Conservation (phyloP, 768 basidiomycete species). For the Phanerochaete sordida region DNA sequence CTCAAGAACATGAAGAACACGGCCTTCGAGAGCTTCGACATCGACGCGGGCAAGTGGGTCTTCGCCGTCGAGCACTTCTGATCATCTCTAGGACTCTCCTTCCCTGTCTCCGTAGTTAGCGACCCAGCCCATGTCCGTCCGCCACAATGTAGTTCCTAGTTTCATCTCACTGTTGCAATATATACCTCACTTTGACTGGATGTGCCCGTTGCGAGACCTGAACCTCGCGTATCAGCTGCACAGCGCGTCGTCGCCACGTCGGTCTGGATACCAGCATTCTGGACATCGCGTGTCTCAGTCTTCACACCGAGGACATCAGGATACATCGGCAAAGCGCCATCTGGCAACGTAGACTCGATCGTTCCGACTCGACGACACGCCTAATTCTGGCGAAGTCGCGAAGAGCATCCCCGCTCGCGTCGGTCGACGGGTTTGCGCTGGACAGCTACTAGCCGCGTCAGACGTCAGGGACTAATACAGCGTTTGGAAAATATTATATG, state of each 20-base stretch:
- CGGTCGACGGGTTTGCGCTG: neutral
- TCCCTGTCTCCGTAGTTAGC: neutral
- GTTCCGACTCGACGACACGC: no score
- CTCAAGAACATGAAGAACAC: slow-evolving; percentile 85
- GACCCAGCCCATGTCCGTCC: neutral
- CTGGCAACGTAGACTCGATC: no score
- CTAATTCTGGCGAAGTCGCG: no score
- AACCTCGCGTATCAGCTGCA: neutral
- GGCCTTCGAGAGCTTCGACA: slow-evolving; percentile 77
- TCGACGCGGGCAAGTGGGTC: slow-evolving; percentile 83
- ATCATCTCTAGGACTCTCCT: neutral
- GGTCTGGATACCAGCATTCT: neutral
- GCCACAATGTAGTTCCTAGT: slow-evolving; percentile 4
- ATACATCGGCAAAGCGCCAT: no score
- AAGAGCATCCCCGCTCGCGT: no score
- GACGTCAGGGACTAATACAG: neutral
- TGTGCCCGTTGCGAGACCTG: neutral
- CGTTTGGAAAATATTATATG: neutral
- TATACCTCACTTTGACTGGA: neutral
- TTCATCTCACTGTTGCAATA: slow-evolving; percentile 2
- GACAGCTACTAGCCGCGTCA: neutral
- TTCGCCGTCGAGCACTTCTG: slow-evolving; percentile 94
- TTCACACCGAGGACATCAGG: neutral
- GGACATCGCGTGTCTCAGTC: neutral
- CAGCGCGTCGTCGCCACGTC: neutral